These are phyloP conservation scores for Lasiosphaeriaceae sp. DNA, from an alignment of 495 filamentous ascomycete genomes.

Conservation along the genomic window DNA sequence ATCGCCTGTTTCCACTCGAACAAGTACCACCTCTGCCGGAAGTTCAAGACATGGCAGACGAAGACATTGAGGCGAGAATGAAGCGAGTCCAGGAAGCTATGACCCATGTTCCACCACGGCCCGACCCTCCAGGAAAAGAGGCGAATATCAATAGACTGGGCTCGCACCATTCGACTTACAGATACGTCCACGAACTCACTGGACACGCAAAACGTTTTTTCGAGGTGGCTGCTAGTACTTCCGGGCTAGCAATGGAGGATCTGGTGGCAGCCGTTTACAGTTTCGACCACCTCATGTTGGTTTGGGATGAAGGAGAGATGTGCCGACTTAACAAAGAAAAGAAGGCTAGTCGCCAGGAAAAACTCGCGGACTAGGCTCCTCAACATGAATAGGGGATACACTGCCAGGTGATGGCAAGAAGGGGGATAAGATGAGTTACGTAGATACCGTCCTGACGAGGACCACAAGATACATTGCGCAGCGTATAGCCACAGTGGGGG, in stretches of 20 bases:
- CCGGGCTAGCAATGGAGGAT: conserved; percentile 19
- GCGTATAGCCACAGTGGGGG: too few relatives aligned
- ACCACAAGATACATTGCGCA: too few relatives aligned
- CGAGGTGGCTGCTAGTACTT: conserved; percentile 20
- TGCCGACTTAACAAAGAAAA: not conserved
- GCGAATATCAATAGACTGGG: conserved; percentile 17
- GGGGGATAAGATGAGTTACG: too few relatives aligned
- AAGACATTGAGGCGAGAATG: conserved; percentile 26
- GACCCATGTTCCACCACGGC: conserved; percentile 11
- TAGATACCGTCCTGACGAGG: too few relatives aligned
- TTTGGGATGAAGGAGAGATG: conserved; percentile 18
- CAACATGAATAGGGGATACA: too few relatives aligned
- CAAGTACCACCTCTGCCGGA: conserved; percentile 12
- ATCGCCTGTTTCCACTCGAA: conserved; percentile 43
- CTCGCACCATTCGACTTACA: conserved; percentile 11
- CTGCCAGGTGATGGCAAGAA: too few relatives aligned
- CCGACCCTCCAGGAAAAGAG: not conserved
- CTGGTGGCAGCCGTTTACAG: conserved; percentile 22
- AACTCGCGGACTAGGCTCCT: not conserved
- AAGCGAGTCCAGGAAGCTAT: conserved; percentile 16
- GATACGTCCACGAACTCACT: conserved; percentile 13
- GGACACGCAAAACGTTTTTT: conserved; percentile 22
- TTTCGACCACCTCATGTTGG: conserved; percentile 18
- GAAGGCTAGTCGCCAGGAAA: not conserved
- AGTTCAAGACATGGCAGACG: conserved; percentile 25